These are phyloP conservation scores for Rosa hybrid DNA, from an alignment of 331 rosid genomes.

Conservation along the genomic window DNA sequence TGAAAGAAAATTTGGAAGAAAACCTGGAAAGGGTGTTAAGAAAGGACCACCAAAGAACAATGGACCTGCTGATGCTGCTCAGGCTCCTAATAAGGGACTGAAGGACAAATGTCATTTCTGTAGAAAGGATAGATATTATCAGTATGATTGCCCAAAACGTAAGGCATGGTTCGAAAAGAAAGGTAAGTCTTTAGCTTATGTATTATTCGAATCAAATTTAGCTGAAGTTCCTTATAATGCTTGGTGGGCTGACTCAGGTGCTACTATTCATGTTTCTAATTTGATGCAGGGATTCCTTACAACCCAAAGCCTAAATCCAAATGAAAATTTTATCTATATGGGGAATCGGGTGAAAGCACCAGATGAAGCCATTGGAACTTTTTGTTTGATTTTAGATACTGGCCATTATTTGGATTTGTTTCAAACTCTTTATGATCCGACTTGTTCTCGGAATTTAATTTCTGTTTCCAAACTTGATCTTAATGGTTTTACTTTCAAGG, in stretches of 20 bases:
- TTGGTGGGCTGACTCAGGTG: constrained; percentile 8
- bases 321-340: too few relatives aligned
- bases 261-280: constrained; percentile 1
- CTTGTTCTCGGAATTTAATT: too few relatives aligned
- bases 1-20: background rate
- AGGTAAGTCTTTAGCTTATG: background rate
- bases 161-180: background rate
- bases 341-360: too few relatives aligned
- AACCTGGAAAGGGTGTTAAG: background rate
- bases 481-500: too few relatives aligned
- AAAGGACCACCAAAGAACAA: background rate
- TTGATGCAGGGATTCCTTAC: background rate
- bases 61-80: background rate
- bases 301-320: too few relatives aligned
- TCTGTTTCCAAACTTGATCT: too few relatives aligned
- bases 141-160: background rate
- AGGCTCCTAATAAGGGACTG: background rate
- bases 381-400: too few relatives aligned
- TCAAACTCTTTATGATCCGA: too few relatives aligned
- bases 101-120: background rate
- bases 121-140: background rate
- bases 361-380: too few relatives aligned
- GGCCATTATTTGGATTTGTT: too few relatives aligned
- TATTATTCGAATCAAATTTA: background rate
- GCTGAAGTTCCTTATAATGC: constrained; percentile 12